Evolutionary conservation across 176 grass and related monocot species (phyloP), one percentile per base, ranked within the genome.

Genomic region (Aegilops tauschii): DNA sequence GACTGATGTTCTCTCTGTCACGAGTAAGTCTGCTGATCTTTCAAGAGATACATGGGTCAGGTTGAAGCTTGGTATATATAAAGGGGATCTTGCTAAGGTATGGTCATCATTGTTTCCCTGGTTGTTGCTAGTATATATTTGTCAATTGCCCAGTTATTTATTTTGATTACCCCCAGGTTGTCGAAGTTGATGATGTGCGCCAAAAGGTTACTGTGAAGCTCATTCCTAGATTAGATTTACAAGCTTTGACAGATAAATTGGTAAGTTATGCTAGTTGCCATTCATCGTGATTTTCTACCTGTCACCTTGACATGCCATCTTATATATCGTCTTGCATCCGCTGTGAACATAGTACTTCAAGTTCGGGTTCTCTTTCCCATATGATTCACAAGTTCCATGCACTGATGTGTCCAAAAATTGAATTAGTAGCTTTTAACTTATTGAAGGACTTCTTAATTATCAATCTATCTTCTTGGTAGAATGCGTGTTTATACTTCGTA

Each of bases 61-160:
- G 14, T 86, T 93, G 91, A 97, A 97, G 85, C 81, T 91, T 63
- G 91, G 95, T 54, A 49, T 88, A 71, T 97, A 97, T 77, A 95
- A 95, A 74, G 95, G 95, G 63, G 95, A 97, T 79, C 93, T 95
- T 86, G 95, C 95, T 45, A 97, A 95, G 87, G 95, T 97, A 84
- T 50, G 59, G 30, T 69, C 73, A 58, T 28, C 2, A 58, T 85
- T 79, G 18, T 30, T 47, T 31, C n/a, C 72, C 72, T 79, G 20
- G 20, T 56, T 56, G 6, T 34, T 76, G 47, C 49, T 67, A 61
- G 13, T 59, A 82, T 69, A 31, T 28, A n/a, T 81, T 77, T 32
- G 69, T 54, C 44, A 12, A 80, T 36, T 54, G 50, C 50, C 16
- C 50, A 54, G 50, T 54, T 85, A 27, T 74, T 80, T 58, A 79